Percentiles rank a stretch among this genome's conserved stretches.
These are phyloP conservation scores for Fusarium piperis DNA, from an alignment of 2,329 filamentous ascomycete species.

Conservation along the genomic window DNA sequence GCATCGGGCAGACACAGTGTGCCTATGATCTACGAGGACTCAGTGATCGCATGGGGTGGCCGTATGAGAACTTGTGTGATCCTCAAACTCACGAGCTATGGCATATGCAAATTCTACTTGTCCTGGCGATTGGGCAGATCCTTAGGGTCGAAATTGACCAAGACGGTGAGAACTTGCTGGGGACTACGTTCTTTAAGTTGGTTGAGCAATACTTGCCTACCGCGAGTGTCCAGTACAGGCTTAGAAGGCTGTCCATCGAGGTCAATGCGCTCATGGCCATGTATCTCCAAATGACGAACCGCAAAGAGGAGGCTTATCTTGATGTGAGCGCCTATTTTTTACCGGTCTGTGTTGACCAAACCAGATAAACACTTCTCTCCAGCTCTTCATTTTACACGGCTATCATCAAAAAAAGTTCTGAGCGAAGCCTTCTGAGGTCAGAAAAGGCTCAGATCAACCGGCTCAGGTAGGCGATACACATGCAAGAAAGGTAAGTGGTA, in stretches of 20 bases:
- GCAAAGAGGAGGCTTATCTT: conserved; percentile 11
- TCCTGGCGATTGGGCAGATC: background rate
- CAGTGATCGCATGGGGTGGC: background rate
- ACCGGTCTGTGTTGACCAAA: accelerated
- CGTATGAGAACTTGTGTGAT: background rate
- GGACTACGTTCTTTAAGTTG: background rate
- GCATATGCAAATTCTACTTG: background rate
- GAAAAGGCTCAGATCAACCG: background rate
- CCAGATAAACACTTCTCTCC: background rate
- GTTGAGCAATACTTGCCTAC: background rate
- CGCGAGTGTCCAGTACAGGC: background rate
- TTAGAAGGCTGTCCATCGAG: conserved; percentile 2
- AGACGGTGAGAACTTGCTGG: background rate
- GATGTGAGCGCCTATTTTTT: background rate
- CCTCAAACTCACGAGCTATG: background rate
- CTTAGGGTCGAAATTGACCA: background rate
- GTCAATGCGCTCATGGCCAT: conserved; percentile 12
- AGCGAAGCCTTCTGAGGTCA: background rate
- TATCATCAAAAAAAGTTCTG: background rate
- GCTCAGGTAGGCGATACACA: background rate
- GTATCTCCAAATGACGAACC: conserved; percentile 14
- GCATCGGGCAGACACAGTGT: background rate
- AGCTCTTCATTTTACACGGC: background rate
- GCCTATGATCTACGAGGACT: background rate
- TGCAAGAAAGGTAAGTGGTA: background rate